A percentile compares a stretch with the other conserved stretches of the same genome.
Evolutionary conservation across 805 yeast genomes (phyloP).

Genomic region (Starmerella kuoi): DNA sequence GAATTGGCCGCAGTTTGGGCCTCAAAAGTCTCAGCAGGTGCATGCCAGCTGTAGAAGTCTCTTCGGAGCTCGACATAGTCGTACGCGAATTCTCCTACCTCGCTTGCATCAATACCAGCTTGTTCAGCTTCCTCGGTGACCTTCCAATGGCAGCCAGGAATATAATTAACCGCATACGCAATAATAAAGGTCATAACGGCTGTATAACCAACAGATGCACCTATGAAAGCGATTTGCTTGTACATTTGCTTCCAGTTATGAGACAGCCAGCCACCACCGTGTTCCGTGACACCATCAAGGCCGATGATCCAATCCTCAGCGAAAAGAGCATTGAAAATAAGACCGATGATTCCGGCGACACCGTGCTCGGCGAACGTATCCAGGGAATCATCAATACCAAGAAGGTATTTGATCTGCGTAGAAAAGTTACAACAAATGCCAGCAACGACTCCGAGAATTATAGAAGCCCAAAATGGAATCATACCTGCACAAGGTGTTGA

Average conservation of each 20-base stretch:
- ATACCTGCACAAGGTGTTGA: conserved; percentile 92
- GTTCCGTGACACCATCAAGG: conserved; percentile 74
- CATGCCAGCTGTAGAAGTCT: conserved; percentile 46
- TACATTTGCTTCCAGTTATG: conserved; percentile 87
- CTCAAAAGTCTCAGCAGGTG: conserved; percentile 23
- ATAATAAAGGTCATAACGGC: conserved; percentile 65
- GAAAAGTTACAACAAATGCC: conserved; percentile 81
- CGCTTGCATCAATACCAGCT: conserved; percentile 88
- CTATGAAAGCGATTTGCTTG: conserved; percentile 73
- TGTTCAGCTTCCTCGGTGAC: conserved; percentile 78
- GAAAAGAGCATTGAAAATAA: conserved; percentile 77
- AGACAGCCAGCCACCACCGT: conserved; percentile 83
- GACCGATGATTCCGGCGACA: conserved; percentile 83
- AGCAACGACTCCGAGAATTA: conserved; percentile 66
- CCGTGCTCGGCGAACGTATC: conserved; percentile 99
- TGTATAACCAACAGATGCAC: conserved; percentile 63
- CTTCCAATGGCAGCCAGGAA: conserved; percentile 73
- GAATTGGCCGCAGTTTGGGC: conserved; percentile 1
- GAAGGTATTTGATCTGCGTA: conserved; percentile 71
- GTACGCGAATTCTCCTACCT: conserved; percentile 97
- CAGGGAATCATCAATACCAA: conserved; percentile 78
- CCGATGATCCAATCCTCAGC: conserved; percentile 83
- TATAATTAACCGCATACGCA: conserved; percentile 57
- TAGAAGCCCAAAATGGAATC: conserved; percentile 85
- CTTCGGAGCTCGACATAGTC: conserved; percentile 95